A percentile compares a stretch with the other conserved stretches of the same genome.
These are phyloP conservation scores for Oryza longistaminata DNA, from an alignment of 176 grass and related monocot species.

Conservation along the genomic window DNA sequence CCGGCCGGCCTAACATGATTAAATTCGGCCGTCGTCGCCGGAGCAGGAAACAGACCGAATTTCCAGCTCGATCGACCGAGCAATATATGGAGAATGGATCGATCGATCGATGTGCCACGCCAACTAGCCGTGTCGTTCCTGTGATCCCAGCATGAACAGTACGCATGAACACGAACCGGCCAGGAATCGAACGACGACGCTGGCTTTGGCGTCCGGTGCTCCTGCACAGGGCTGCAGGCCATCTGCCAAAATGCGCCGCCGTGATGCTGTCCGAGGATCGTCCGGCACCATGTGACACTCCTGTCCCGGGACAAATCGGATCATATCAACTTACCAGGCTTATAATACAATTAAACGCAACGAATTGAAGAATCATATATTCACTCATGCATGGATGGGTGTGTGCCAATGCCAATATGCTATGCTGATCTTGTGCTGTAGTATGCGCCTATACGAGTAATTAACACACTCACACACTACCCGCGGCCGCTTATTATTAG, in stretches of 20 bases:
- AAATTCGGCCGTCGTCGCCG: constrained; percentile 32
- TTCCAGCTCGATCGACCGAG: background rate
- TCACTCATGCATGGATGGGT: background rate
- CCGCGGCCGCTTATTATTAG: background rate
- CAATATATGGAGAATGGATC: background rate
- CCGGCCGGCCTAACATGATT: constrained; percentile 31
- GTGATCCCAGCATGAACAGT: too few species aligned
- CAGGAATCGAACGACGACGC: background rate
- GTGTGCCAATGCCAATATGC: background rate
- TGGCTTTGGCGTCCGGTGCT: constrained; percentile 36
- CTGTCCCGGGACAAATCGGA: constrained; percentile 48
- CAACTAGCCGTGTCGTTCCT: background rate
- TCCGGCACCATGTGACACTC: constrained; percentile 36
- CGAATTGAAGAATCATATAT: background rate
- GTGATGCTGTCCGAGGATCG: constrained; percentile 25
- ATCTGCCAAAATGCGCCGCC: background rate
- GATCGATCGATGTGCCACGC: background rate
- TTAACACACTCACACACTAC: background rate
- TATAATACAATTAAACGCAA: constrained; percentile 4
- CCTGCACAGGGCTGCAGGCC: constrained; percentile 9
- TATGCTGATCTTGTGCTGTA: background rate
- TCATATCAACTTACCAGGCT: constrained; percentile 39
- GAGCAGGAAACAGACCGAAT: background rate
- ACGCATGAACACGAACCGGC: background rate
- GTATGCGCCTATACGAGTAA: background rate